A percentile compares a stretch with the other conserved stretches of the same genome.
These are phyloP conservation scores for Trichophyton simii DNA, from an alignment of 2,329 filamentous ascomycete genomes.

Conservation along the genomic window DNA sequence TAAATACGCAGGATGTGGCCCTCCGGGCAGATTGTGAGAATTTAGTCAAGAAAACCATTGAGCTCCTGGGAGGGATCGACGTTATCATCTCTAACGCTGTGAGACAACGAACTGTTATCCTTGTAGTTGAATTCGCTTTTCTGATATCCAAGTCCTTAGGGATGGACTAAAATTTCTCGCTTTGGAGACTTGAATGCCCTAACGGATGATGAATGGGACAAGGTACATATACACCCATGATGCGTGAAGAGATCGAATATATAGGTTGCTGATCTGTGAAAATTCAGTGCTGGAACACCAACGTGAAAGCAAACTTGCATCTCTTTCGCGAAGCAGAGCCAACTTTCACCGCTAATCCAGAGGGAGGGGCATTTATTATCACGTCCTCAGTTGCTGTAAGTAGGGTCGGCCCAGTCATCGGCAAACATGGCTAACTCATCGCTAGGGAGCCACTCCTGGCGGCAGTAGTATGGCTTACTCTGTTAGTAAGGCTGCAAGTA, in stretches of 20 bases:
- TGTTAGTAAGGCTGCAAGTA: slow-evolving; percentile 63
- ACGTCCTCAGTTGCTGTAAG: slow-evolving; percentile 49
- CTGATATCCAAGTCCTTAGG: slow-evolving; percentile 26
- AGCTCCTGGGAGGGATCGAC: slow-evolving; percentile 57
- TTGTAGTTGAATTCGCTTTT: not conserved
- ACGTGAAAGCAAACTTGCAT: slow-evolving; percentile 44
- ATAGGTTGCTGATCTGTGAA: not conserved
- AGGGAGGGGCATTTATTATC: slow-evolving; percentile 52
- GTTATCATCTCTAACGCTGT: slow-evolving; percentile 65
- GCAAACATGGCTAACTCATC: slow-evolving; percentile 23
- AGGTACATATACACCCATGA: slow-evolving; percentile 26
- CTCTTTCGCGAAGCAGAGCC: slow-evolving; percentile 46
- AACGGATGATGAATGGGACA: slow-evolving; percentile 51
- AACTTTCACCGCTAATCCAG: slow-evolving; percentile 48
- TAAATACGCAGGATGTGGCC: slow-evolving; percentile 46
- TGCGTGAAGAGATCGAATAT: not conserved
- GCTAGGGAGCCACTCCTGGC: slow-evolving; percentile 36
- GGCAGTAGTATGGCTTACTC: slow-evolving; percentile 58
- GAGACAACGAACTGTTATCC: slow-evolving; percentile 13
- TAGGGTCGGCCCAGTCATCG: slow-evolving; percentile 3
- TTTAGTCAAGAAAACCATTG: slow-evolving; percentile 48
- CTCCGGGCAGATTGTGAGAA: slow-evolving; percentile 45
- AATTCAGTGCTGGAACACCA: slow-evolving; percentile 47
- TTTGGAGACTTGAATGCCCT: slow-evolving; percentile 48
- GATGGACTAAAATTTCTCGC: slow-evolving; percentile 48